A percentile compares a stretch with the other conserved stretches of the same genome.
phyloP scores from a whole-genome alignment of 495 filamentous ascomycete species.

The Alectoria sarmentosa region DNA sequence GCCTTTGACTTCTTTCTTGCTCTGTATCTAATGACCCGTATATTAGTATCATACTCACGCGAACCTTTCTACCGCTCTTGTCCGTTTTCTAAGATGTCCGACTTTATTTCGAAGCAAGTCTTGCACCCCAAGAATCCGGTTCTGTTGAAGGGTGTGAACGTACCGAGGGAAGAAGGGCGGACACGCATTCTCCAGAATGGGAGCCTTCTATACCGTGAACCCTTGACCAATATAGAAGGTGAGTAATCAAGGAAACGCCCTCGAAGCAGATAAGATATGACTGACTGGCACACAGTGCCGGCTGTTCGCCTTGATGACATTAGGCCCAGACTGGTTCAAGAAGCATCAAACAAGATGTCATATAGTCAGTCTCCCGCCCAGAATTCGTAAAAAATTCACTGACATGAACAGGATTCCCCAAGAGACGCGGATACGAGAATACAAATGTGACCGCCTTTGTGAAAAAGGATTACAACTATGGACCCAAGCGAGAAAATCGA shows the following conservation, averaged over 20 bases:
- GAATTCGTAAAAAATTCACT: background rate
- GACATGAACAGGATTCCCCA: background rate
- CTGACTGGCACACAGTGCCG: background rate
- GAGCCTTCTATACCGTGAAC: background rate
- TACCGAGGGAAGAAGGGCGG: background rate
- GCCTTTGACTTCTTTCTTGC: background rate
- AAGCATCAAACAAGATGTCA: background rate
- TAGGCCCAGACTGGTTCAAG: background rate
- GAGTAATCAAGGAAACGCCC: background rate
- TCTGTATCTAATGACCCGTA: background rate
- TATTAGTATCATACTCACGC: background rate
- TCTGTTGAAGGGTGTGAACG: background rate
- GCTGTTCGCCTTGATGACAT: background rate
- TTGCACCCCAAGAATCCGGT: background rate
- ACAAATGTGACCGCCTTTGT: slow-evolving; percentile 1
- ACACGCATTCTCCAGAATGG: background rate
- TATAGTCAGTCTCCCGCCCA: background rate
- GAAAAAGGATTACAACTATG: slow-evolving; percentile 2
- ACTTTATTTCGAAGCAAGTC: background rate
- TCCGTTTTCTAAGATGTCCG: background rate
- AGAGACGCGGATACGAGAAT: background rate
- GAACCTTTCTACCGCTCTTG: background rate
- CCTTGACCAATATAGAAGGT: background rate
- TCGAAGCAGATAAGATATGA: background rate
- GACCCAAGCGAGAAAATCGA: background rate